phyloP scores from a whole-genome alignment of 2,329 filamentous ascomycete genomes.

The Hyphodiscus sp. region DNA sequence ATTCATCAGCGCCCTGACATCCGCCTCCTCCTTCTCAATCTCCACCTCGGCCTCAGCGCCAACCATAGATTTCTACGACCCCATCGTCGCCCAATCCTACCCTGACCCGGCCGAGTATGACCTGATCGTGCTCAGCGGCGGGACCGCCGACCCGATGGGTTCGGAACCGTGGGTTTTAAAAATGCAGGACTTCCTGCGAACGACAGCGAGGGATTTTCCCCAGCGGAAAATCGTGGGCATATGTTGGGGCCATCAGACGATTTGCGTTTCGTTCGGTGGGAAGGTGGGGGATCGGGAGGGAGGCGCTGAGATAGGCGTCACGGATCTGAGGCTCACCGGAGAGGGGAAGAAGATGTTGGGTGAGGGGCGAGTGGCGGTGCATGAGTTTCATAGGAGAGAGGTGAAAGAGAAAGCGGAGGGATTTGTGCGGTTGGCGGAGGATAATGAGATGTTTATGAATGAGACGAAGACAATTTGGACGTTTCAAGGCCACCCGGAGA shows the following conservation, averaged over 20 bases:
- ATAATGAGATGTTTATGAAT: constrained; percentile 35
- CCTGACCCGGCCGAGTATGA: constrained; percentile 36
- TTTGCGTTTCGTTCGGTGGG: constrained; percentile 34
- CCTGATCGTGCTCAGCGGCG: constrained; percentile 38
- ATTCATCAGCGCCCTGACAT: constrained; percentile 6
- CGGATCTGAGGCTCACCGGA: constrained; percentile 32
- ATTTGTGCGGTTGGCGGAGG: constrained; percentile 32
- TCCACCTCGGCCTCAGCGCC: background rate
- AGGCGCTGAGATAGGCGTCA: constrained; percentile 35
- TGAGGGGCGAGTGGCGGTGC: constrained; percentile 20
- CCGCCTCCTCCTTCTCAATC: constrained; percentile 5
- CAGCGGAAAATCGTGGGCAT: constrained; percentile 32
- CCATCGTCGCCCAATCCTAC: constrained; percentile 19
- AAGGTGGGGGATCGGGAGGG: constrained; percentile 32
- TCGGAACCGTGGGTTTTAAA: constrained; percentile 36
- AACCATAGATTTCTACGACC: constrained; percentile 24
- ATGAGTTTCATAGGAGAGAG: constrained; percentile 39
- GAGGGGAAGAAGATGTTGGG: constrained; percentile 34
- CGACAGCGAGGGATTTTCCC: constrained; percentile 26
- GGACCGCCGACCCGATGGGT: constrained; percentile 37
- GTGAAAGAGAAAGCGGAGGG: constrained; percentile 30
- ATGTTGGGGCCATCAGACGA: constrained; percentile 42
- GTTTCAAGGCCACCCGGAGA: constrained; percentile 41
- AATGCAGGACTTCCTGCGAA: constrained; percentile 35
- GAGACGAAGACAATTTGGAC: constrained; percentile 35